Evolutionary conservation across 345 rosid species (phyloP).

Genomic region (Hypericum androsaemum): DNA sequence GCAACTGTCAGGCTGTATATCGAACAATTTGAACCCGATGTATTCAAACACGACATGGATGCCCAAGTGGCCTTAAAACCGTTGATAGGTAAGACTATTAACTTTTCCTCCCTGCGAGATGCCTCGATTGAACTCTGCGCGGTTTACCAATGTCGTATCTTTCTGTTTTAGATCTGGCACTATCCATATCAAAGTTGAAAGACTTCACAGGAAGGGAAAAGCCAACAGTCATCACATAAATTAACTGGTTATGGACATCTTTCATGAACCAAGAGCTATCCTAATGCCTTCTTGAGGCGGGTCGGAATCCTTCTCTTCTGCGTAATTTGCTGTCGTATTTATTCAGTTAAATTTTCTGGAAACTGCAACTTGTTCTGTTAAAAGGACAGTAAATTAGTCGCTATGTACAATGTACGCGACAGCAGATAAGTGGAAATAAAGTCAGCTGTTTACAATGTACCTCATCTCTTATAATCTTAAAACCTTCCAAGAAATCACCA

Average conservation of each 20-base stretch:
- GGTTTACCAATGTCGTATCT: background rate
- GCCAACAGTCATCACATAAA: slow-evolving; percentile 89
- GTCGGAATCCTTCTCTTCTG: slow-evolving; percentile 19
- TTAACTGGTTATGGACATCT: background rate
- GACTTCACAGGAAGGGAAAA: slow-evolving; percentile 86
- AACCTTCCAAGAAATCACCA: too few relatives aligned
- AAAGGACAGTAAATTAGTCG: slow-evolving; percentile 16
- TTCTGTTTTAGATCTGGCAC: slow-evolving; percentile 60
- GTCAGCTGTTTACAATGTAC: background rate
- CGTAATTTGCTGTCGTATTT: slow-evolving; percentile 2
- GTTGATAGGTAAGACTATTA: slow-evolving; percentile 49
- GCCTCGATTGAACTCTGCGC: slow-evolving; percentile 1
- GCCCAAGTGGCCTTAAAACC: slow-evolving; percentile 83
- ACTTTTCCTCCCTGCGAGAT: slow-evolving; percentile 6
- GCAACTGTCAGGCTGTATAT: slow-evolving; percentile 79
- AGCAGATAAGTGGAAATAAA: slow-evolving; percentile 10
- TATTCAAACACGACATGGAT: slow-evolving; percentile 73
- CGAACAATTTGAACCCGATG: slow-evolving; percentile 77
- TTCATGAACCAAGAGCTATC: slow-evolving; percentile 8
- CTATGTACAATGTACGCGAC: slow-evolving; percentile 16
- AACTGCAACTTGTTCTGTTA: slow-evolving; percentile 12
- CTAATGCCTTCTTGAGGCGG: slow-evolving; percentile 16
- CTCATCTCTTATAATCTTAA: background rate
- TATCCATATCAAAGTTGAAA: slow-evolving; percentile 78
- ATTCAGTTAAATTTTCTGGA: slow-evolving; percentile 31